Base-by-base conservation (phyloP, 192 early-diverging fungal species). In the Allomyces javanicus region DNA sequence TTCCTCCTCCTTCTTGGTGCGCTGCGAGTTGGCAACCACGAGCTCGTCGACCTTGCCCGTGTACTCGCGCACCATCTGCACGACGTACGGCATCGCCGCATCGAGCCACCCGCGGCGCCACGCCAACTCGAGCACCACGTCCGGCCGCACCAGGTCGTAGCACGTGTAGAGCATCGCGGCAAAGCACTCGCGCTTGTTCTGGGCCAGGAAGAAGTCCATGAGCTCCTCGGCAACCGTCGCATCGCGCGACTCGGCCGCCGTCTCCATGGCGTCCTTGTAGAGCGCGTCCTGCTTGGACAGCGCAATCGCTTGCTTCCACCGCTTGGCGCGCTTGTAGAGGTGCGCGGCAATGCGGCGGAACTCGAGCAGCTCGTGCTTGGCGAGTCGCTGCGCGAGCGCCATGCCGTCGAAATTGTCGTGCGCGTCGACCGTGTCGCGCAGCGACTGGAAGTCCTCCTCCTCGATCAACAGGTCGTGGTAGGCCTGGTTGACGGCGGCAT, bases 221-320 rank as follows among this genome's bases (percentile, higher is more conserved):
- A 99, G 76, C 70, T 99, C 94, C 72, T 99, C 93, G 61, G 90
- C 92, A 23, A 92, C 86, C 63, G 94, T 90, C 19, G 85, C 79
- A 68, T 85, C 90, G 45, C 81, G 81, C 19, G 92, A 94, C 67
- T 88, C 86, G n/a, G 89, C 88, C 10, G 93, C 96, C 9, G 96
- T 97, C 66, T 94, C 92, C 90, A 99, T 99, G 1, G 94, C 94
- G 70, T 99, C 96, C 81, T 96, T 94, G 81, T 86, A 99, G 45
- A 97, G 84, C 68, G 90, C 82, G 76, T 99, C 94, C 78, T 96
- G 87, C 82, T 99, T 97, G 22, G 93, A 96, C 55, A 99, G 76
- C 14, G 85, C 80, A 72, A 99, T 87, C 25, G 93, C 94, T 73
- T 99, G 89, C 71, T 83, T 79, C 94, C 94, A 99, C 67, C 92